Base-by-base conservation (phyloP, 768 basidiomycete species). In the Hypsizygus marmoreus region DNA sequence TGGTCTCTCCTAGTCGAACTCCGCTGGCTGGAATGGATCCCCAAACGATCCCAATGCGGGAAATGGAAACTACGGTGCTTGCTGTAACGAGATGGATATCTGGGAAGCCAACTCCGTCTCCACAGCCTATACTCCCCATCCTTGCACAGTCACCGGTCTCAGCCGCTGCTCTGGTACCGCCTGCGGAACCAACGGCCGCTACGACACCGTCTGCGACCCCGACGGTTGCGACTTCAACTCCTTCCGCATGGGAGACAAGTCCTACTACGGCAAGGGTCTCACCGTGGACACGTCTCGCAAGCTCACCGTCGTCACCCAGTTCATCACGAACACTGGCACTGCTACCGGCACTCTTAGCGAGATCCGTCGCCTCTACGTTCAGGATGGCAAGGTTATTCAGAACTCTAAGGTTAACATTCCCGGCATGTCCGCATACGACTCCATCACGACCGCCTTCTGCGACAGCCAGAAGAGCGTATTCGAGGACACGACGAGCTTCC, bases 181-280 rank as follows among this genome's bases (percentile, higher is more conserved):
- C 25, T 77, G 76, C 50, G 67, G 66, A 41, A 63, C 61, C 53
- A 48, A 43, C 52, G 56, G 66, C 58, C 64, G 75, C 45, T 69
- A 73, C 60, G 63, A 56, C 53, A 71, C 71, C 37, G 61, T 76
- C 33, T 81, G 79, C 64, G 78, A 81, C 64, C 66, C 68, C 50
- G 77, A 76, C 51, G 79, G 80, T 35, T 81, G 80, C 62, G 80
- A 81, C 56, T 81, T 79, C 73, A 81, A 80, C 75, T 77, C 80
- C 22, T 82, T 58, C 72, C 78, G 79, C 57, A 70, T 76, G 74
- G 78, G 79, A 25, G 58, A 63, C 57, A 57, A 51, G 46, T 48
- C 58, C 41, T 81, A 79, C 74, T 70, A 71, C 58, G 80, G 80
- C 30, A 57, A 58, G n/a, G 73, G 72, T 47, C 53, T 58, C 58